Percentiles rank a stretch among this genome's conserved stretches.
Conservation (phyloP, 2,329 filamentous ascomycete species). For the Lasiodiplodia sp. region DNA sequence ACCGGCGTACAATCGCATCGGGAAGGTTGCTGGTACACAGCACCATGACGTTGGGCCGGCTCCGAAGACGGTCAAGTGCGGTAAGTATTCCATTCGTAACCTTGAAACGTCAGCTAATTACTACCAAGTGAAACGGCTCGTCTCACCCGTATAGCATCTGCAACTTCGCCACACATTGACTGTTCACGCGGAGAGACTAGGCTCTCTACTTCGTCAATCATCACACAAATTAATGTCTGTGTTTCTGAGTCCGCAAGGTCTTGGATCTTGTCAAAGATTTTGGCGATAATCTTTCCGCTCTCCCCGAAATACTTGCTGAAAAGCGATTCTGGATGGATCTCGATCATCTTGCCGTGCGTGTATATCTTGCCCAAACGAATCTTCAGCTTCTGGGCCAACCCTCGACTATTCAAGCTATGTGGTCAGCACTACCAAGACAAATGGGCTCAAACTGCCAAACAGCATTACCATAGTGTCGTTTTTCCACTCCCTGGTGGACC, state of each 20-base stretch:
- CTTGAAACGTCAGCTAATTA: slow-evolving; percentile 32
- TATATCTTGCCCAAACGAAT: slow-evolving; percentile 53
- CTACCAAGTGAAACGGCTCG: neutral
- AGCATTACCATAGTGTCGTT: slow-evolving; percentile 48
- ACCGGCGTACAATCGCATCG: slow-evolving; percentile 41
- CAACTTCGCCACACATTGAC: slow-evolving; percentile 50
- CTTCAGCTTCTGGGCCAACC: slow-evolving; percentile 59
- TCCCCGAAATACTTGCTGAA: slow-evolving; percentile 59
- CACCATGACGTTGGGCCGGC: slow-evolving; percentile 55
- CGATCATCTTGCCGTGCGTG: slow-evolving; percentile 48
- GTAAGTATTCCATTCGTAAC: slow-evolving; percentile 60
- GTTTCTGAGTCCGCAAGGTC: slow-evolving; percentile 38
- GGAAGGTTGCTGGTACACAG: slow-evolving; percentile 61
- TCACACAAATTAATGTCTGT: slow-evolving; percentile 1
- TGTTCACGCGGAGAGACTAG: slow-evolving; percentile 55
- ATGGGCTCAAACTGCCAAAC: neutral
- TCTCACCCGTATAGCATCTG: slow-evolving; percentile 54
- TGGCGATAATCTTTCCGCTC: slow-evolving; percentile 52
- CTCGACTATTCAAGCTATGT: slow-evolving; percentile 39
- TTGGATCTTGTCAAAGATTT: slow-evolving; percentile 52
- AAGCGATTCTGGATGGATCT: slow-evolving; percentile 55
- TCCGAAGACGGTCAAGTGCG: slow-evolving; percentile 54
- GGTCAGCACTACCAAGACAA: neutral
- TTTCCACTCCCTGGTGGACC: slow-evolving; percentile 56
- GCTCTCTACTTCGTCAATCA: slow-evolving; percentile 57